Percentiles rank a stretch among this genome's conserved stretches.
These are phyloP conservation scores for Cinchona pubescens DNA, from an alignment of 257 asterid species.

Conservation along the genomic window DNA sequence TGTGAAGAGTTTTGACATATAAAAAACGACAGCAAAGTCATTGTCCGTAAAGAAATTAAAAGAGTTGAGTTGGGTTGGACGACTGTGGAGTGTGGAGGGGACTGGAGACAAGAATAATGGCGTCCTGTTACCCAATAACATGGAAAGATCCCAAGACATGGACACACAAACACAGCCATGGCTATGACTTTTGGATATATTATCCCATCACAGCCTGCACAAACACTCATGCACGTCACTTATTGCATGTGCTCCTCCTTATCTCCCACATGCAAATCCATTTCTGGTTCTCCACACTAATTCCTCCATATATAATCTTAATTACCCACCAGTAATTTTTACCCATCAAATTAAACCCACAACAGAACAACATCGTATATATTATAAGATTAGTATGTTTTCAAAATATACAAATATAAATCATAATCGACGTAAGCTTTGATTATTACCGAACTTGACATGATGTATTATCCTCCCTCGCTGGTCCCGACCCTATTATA, in stretches of 20 bases:
- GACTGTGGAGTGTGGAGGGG: neutral
- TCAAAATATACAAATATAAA: neutral
- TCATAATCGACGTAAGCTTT: too few relatives aligned
- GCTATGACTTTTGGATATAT: slow-evolving; percentile 28
- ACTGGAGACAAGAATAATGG: slow-evolving; percentile 51
- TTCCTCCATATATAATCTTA: too few relatives aligned
- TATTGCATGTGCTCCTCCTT: slow-evolving; percentile 67
- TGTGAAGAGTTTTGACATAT: neutral
- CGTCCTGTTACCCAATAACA: slow-evolving; percentile 53
- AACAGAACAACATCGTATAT: too few relatives aligned
- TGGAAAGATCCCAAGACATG: slow-evolving; percentile 88
- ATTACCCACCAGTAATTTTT: too few relatives aligned
- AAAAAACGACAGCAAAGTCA: neutral
- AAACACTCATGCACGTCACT: slow-evolving; percentile 39
- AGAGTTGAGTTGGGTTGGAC: neutral
- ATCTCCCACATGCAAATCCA: slow-evolving; percentile 59
- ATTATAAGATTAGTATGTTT: neutral
- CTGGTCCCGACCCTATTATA: slow-evolving; percentile 10
- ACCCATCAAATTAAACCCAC: neutral
- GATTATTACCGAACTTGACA: neutral
- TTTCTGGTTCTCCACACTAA: too few relatives aligned
- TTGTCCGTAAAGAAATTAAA: neutral
- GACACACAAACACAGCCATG: slow-evolving; percentile 54
- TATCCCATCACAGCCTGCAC: slow-evolving; percentile 43
- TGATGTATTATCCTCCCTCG: neutral